These are phyloP conservation scores for Epichloe amarillans DNA, from an alignment of 2,329 filamentous ascomycete genomes.

Conservation along the genomic window DNA sequence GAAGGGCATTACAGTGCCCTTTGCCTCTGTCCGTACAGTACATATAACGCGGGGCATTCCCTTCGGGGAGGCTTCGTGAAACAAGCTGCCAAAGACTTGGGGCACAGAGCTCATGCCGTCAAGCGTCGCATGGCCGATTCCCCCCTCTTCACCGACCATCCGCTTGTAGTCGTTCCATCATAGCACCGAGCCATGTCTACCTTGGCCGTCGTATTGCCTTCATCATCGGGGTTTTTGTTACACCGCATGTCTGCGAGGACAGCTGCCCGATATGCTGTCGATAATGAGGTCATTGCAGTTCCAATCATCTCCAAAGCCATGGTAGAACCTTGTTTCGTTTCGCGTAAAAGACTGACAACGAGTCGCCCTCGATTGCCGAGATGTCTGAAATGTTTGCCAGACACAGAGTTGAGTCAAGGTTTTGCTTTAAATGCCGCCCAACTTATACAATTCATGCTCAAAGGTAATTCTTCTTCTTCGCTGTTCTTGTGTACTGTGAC, in stretches of 20 bases:
- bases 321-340: background rate
- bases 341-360: background rate
- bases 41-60: no score
- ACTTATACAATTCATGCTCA: background rate
- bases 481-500: slow-evolving; percentile 87
- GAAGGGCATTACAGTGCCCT: background rate
- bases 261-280: background rate
- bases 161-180: background rate
- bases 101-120: background rate
- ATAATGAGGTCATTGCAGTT: background rate
- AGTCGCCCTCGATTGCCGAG: background rate
- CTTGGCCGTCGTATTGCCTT: background rate
- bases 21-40: background rate
- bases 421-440: background rate
- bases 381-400: background rate
- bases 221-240: background rate
- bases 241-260: background rate
- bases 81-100: background rate
- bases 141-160: no score
- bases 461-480: slow-evolving; percentile 63
- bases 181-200: background rate
- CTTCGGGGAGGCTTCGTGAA: no score
- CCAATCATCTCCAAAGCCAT: background rate
- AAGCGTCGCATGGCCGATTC: background rate
- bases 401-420: background rate